Base-by-base conservation (phyloP, 2,329 filamentous ascomycete species). In the Plenodomus lindquistii region DNA sequence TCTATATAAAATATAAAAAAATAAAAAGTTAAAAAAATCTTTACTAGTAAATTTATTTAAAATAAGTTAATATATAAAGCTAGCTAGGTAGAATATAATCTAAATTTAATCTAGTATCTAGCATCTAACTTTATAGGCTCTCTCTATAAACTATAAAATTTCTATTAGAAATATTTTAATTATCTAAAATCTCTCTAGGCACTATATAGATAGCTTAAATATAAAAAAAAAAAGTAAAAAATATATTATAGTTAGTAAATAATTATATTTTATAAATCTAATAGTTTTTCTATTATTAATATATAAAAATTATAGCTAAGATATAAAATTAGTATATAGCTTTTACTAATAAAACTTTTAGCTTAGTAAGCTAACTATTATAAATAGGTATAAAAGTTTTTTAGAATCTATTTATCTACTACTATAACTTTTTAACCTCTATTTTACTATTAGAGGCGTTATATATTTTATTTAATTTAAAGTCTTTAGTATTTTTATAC, bases 1-100 rank as follows among this genome's bases (percentile, higher is more conserved):
- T 17, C 24, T 27, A 41, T 41, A 17, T 27, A 41, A 17, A 20
- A 22, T 18, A 17, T 41, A 27, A n/a, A 41, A 11, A 17, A 41
- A 18, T 41, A 31, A 17, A n/a, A 41, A 17, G 39, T 41, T 27
- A 27, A 41, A 19, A 17, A 41, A 27, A 41, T 41, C 24, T 17
- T 41, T 11, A 17, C 39, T 18, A 41, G 39, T 27, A 41, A 41
- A 27, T 4, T 41, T 4, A 31, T 16, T 11, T 17, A 27, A 6
- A 11, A 8, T 10, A 29, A n/a, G 13, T 17, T 41, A 9, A 29
- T 31, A 11, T 41, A 41, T 31, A 16, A 27, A 17, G 24, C 31
- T 16, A 41, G 18, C 6, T 41, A 31, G 39, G 22, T 41, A 7
- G 16, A 22, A n/a, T 31, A 41, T 41, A 31, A 31, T 31, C 18